These are phyloP conservation scores for Dioszegia aurantiaca DNA, from an alignment of 768 basidiomycete genomes.

Conservation along the genomic window DNA sequence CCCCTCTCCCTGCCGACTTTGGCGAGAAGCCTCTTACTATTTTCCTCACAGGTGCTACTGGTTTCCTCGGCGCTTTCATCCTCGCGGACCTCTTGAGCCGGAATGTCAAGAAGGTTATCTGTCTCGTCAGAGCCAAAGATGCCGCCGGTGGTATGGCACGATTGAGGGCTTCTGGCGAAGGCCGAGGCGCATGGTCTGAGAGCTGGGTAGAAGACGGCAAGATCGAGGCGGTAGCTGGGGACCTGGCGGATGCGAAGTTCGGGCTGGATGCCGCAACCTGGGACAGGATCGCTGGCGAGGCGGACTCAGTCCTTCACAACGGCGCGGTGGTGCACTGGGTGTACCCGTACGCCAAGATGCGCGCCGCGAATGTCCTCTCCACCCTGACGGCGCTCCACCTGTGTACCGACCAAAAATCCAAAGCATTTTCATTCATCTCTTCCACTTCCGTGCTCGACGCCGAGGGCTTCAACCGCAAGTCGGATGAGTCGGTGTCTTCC, in stretches of 20 bases:
- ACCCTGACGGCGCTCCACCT: constrained; percentile 81
- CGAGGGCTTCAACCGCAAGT: constrained; percentile 80
- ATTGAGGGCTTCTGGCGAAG: constrained; percentile 67
- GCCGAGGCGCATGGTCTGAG: constrained; percentile 85
- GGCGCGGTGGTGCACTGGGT: constrained; percentile 99
- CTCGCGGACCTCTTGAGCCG: constrained; percentile 70
- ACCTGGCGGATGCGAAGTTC: constrained; percentile 67
- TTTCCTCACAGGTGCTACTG: constrained; percentile 95
- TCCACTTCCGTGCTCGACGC: constrained; percentile 85
- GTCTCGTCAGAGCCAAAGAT: constrained; percentile 76
- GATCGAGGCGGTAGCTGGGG: constrained; percentile 78
- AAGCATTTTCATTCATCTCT: constrained; percentile 83
- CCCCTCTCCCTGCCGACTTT: constrained; percentile 63
- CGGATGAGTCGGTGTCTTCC: constrained; percentile 62
- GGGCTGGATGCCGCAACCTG: constrained; percentile 68
- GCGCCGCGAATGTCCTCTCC: constrained; percentile 85
- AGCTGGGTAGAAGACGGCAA: constrained; percentile 67
- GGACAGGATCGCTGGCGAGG: constrained; percentile 65
- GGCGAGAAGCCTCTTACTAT: constrained; percentile 63
- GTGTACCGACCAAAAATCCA: constrained; percentile 62
- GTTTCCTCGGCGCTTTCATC: constrained; percentile 92
- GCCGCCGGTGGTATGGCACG: constrained; percentile 65
- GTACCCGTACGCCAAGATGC: constrained; percentile 91
- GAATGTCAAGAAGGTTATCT: constrained; percentile 79
- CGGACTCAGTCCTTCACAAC: constrained; percentile 85